Percentiles rank a stretch among this genome's conserved stretches.
Evolutionary conservation across 768 basidiomycete species (phyloP).

Genomic region (Auricularia cornea): DNA sequence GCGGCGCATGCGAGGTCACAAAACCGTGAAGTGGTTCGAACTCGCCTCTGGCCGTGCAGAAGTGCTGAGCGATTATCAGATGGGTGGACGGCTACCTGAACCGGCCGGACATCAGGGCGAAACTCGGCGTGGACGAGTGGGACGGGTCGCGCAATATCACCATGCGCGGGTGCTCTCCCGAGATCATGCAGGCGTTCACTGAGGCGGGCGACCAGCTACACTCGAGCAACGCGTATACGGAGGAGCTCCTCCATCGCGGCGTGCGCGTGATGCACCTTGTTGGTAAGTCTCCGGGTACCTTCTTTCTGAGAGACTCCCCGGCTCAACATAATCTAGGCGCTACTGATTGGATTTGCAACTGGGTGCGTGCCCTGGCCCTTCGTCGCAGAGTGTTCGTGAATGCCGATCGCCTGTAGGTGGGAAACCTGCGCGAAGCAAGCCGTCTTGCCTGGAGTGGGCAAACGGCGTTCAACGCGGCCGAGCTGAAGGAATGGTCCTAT

Average conservation of each 20-base stretch:
- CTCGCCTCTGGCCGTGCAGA: too few species aligned
- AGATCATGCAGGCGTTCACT: neutral
- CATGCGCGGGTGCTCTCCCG: neutral
- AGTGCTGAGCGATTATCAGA: too few species aligned
- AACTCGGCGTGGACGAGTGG: neutral
- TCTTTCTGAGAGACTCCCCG: constrained; percentile 1
- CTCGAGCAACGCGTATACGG: neutral
- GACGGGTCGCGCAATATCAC: neutral
- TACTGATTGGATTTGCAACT: constrained; percentile 15
- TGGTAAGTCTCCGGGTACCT: neutral
- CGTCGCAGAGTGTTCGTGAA: neutral
- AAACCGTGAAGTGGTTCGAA: too few species aligned
- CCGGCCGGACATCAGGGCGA: neutral
- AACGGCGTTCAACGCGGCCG: constrained; percentile 16
- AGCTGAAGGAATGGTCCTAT: constrained; percentile 25
- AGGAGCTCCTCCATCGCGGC: neutral
- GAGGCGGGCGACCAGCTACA: neutral
- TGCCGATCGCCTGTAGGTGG: constrained; percentile 9
- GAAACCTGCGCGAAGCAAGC: constrained; percentile 26
- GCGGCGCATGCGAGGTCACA: neutral
- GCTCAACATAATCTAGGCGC: too few species aligned
- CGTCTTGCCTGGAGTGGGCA: constrained; percentile 27
- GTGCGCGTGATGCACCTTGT: neutral
- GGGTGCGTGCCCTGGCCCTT: constrained; percentile 2
- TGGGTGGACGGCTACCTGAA: constrained; percentile 2